Percentiles rank a stretch among this genome's conserved stretches.
Evolutionary conservation across 192 early-diverging fungal species (phyloP).

Genomic region (Chytriomyces sp.): DNA sequence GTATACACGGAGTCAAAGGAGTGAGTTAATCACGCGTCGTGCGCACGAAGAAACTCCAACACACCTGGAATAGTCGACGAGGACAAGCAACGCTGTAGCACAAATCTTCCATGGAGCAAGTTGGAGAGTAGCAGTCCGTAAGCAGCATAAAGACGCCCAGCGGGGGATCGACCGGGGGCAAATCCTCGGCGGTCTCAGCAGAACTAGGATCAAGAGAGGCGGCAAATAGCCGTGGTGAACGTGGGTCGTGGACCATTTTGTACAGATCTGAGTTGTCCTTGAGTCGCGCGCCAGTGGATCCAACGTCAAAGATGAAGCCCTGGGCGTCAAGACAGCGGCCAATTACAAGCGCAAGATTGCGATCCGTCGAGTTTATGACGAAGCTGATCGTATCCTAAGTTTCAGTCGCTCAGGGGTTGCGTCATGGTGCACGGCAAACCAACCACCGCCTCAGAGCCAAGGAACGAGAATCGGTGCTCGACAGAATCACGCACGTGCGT

Average conservation of each 20-base stretch:
- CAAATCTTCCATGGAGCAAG: conserved; percentile 74
- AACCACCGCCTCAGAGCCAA: conserved; percentile 87
- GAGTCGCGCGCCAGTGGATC: conserved; percentile 82
- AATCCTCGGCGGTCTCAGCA: background rate
- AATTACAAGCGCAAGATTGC: conserved; percentile 82
- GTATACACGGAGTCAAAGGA: conserved; percentile 8
- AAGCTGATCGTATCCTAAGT: conserved; percentile 72
- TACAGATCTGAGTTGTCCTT: conserved; percentile 84
- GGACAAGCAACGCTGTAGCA: conserved; percentile 94
- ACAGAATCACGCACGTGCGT: conserved; percentile 76
- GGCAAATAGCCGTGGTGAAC: conserved; percentile 8
- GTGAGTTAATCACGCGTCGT: background rate
- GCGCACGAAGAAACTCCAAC: conserved; percentile 27
- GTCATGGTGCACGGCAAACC: too few relatives aligned
- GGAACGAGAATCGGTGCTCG: conserved; percentile 83
- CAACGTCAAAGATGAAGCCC: conserved; percentile 90
- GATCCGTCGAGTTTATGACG: conserved; percentile 81
- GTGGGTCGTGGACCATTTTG: conserved; percentile 63
- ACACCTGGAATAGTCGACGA: conserved; percentile 69
- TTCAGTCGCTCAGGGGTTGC: too few relatives aligned
- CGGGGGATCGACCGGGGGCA: conserved; percentile 45
- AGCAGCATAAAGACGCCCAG: conserved; percentile 90
- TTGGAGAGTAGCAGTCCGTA: conserved; percentile 92
- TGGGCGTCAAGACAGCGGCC: conserved; percentile 90
- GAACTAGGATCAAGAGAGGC: background rate